Conservation (phyloP, 805 yeast species). For the Lipomyces anomalus region DNA sequence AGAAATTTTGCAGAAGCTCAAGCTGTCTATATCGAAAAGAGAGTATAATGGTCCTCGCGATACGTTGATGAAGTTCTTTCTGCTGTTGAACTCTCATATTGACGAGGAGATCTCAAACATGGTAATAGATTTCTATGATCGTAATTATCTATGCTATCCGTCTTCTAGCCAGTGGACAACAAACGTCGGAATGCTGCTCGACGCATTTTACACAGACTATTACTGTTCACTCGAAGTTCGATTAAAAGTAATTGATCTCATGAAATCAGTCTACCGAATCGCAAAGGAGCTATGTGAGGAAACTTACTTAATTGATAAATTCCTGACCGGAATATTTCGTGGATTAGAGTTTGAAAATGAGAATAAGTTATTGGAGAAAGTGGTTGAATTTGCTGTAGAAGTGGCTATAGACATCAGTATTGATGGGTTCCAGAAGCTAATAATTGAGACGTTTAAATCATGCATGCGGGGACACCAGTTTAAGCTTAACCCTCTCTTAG, state of each 20-base stretch:
- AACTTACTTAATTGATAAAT: slow-evolving; percentile 32
- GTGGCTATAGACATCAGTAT: slow-evolving; percentile 24
- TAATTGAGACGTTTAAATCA: slow-evolving; percentile 12
- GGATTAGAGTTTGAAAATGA: slow-evolving; percentile 33
- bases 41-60: slow-evolving; percentile 42
- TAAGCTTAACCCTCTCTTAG: not conserved
- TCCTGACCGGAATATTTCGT: slow-evolving; percentile 34
- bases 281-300: slow-evolving; percentile 36
- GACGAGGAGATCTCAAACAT: slow-evolving; percentile 38
- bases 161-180: slow-evolving; percentile 48
- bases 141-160: slow-evolving; percentile 50
- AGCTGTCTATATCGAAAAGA: slow-evolving; percentile 32
- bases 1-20: slow-evolving; percentile 32
- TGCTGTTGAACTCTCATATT: slow-evolving; percentile 36
- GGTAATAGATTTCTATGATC: slow-evolving; percentile 45
- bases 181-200: slow-evolving; percentile 42
- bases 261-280: slow-evolving; percentile 37
- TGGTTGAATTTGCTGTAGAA: slow-evolving; percentile 27
- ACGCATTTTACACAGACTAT: slow-evolving; percentile 39
- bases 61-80: slow-evolving; percentile 39
- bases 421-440: slow-evolving; percentile 4
- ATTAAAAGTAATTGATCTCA: slow-evolving; percentile 26
- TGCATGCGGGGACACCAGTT: slow-evolving; percentile 22
- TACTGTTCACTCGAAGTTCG: slow-evolving; percentile 26
- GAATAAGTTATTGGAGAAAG: slow-evolving; percentile 31